Conservation (phyloP, 768 basidiomycete genomes). For the Boletus huronensis region DNA sequence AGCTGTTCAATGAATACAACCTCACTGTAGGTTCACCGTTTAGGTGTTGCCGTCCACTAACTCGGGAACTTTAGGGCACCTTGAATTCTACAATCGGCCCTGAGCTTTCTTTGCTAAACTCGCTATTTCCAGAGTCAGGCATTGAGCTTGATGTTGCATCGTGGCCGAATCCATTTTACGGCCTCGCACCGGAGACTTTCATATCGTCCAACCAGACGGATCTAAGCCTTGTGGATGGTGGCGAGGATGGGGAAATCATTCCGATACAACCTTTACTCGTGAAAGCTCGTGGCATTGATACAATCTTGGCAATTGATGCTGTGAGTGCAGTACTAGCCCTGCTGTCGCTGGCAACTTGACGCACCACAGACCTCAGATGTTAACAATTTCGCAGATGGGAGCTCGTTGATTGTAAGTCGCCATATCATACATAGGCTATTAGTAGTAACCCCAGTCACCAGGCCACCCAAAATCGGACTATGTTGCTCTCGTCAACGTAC, state of each 20-base stretch:
- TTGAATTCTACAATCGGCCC: slow-evolving; percentile 13
- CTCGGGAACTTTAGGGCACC: slow-evolving; percentile 6
- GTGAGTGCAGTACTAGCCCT: slow-evolving; percentile 9
- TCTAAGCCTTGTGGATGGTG: slow-evolving; percentile 39
- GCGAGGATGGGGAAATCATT: slow-evolving; percentile 41
- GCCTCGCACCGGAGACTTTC: slow-evolving; percentile 34
- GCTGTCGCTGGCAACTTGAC: not conserved
- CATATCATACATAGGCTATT: not conserved
- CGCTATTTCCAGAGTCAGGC: slow-evolving; percentile 24
- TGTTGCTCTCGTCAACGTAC: slow-evolving; percentile 33
- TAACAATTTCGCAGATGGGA: slow-evolving; percentile 22
- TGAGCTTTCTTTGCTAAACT: slow-evolving; percentile 13
- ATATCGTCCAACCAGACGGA: slow-evolving; percentile 30
- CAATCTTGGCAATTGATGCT: slow-evolving; percentile 49
- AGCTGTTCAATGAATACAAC: slow-evolving; percentile 32
- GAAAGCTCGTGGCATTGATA: slow-evolving; percentile 43
- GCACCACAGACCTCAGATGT: slow-evolving; percentile 12
- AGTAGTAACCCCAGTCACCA: not conserved
- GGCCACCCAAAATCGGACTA: slow-evolving; percentile 38
- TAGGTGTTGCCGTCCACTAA: not conserved
- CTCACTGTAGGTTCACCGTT: slow-evolving; percentile 19
- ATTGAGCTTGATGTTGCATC: slow-evolving; percentile 30
- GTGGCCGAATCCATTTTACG: slow-evolving; percentile 39
- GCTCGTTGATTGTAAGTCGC: slow-evolving; percentile 25
- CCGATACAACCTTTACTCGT: slow-evolving; percentile 51